phyloP scores from a whole-genome alignment of 2,329 filamentous ascomycete species.

The Epichloe amarillans region DNA sequence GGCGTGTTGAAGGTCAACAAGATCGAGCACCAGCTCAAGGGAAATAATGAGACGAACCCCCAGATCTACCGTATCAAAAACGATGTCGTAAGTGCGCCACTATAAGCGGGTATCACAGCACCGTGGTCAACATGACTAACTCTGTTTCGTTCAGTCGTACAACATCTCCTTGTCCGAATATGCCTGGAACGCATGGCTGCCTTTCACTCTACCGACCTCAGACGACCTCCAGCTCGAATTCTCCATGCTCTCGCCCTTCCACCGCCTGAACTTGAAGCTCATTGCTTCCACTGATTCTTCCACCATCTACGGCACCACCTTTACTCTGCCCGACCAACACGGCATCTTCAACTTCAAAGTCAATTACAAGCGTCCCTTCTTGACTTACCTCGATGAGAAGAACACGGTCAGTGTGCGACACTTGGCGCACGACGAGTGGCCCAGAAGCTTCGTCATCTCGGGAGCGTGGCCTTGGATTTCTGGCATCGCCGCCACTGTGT shows the following conservation, averaged over 20 bases:
- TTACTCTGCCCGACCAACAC: conserved; percentile 88
- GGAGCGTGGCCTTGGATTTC: conserved; percentile 92
- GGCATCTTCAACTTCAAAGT: conserved; percentile 98
- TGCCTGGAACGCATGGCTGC: conserved; percentile 55
- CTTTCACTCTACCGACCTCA: conserved; percentile 54
- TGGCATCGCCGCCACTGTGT: conserved; percentile 72
- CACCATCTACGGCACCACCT: conserved; percentile 60
- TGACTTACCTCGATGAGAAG: conserved; percentile 86
- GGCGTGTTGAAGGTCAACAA: conserved; percentile 77
- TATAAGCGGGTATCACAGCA: no score
- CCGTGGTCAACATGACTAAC: not conserved
- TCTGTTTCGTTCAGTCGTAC: conserved; percentile 48
- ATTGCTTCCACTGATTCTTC: conserved; percentile 45
- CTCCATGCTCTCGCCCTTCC: conserved; percentile 96
- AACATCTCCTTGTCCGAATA: conserved; percentile 84
- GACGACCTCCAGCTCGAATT: conserved; percentile 90
- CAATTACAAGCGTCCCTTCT: conserved; percentile 92
- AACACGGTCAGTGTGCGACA: conserved; percentile 87
- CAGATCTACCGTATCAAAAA: conserved; percentile 90
- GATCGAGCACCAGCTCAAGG: conserved; percentile 59
- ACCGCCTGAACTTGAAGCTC: conserved; percentile 62
- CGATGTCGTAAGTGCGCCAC: conserved; percentile 63
- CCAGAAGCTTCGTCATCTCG: conserved; percentile 76
- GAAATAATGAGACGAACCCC: conserved; percentile 62
- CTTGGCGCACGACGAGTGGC: conserved; percentile 95